Evolutionary conservation across 805 yeast genomes (phyloP).

Genomic region (Saturnispora galanensis): DNA sequence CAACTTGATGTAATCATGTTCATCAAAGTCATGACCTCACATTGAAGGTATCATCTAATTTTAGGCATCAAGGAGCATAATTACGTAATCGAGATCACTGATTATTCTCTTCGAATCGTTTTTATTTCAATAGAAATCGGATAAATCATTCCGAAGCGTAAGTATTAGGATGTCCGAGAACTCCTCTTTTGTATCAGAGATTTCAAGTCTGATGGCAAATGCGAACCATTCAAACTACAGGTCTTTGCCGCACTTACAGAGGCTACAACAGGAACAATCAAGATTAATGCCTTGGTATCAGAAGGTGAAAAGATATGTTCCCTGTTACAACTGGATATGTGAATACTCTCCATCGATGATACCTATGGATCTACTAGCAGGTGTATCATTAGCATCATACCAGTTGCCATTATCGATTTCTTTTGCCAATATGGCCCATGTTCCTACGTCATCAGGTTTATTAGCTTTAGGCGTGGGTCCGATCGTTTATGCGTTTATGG

Average conservation of each 20-base stretch:
- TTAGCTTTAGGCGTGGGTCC: conserved; percentile 73
- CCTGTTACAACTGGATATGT: conserved; percentile 60
- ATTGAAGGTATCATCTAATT: too few species aligned
- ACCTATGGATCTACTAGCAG: conserved; percentile 66
- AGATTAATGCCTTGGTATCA: conserved; percentile 11
- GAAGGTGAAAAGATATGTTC: conserved; percentile 52
- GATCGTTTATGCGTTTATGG: conserved; percentile 63
- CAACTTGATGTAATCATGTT: too few species aligned
- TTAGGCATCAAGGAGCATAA: too few species aligned
- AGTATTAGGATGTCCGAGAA: not conserved
- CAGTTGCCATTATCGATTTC: conserved; percentile 82
- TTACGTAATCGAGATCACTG: too few species aligned
- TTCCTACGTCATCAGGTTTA: conserved; percentile 73
- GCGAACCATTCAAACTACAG: not conserved
- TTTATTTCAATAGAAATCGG: not conserved
- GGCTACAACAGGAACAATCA: not conserved
- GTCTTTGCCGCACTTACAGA: not conserved
- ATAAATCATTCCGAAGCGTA: too few species aligned
- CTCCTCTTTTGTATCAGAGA: not conserved
- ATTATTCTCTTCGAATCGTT: too few species aligned
- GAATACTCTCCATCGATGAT: conserved; percentile 33
- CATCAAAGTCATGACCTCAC: too few species aligned
- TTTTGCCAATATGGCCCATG: conserved; percentile 74
- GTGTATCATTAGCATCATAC: conserved; percentile 79
- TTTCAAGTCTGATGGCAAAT: conserved; percentile 2